These are phyloP conservation scores for Lasiosphaeriaceae sp. DNA, from an alignment of 495 filamentous ascomycete species.

Conservation along the genomic window DNA sequence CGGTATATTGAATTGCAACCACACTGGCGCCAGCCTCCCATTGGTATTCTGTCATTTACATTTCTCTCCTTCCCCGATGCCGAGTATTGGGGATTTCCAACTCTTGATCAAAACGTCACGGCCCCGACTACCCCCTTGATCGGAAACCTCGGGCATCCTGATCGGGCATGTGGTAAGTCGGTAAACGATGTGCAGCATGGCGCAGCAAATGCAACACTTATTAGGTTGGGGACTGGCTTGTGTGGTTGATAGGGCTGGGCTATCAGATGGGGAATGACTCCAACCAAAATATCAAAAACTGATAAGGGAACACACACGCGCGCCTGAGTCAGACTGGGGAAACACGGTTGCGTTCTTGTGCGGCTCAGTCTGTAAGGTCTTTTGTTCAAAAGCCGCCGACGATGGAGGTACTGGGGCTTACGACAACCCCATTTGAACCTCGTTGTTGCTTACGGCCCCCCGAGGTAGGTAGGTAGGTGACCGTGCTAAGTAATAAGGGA, in stretches of 20 bases:
- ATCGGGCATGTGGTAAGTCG: slow-evolving; percentile 15
- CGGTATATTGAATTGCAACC: too few relatives aligned
- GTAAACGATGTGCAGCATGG: not conserved
- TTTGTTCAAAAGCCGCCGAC: not conserved
- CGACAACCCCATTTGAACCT: too few relatives aligned
- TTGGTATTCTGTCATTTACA: too few relatives aligned
- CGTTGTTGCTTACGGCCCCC: too few relatives aligned
- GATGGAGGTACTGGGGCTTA: too few relatives aligned
- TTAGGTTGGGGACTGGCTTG: too few relatives aligned
- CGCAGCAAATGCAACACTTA: not conserved
- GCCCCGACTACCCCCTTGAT: not conserved
- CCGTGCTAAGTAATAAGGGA: not conserved
- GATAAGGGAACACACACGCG: not conserved
- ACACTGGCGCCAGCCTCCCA: too few relatives aligned
- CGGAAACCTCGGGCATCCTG: slow-evolving; percentile 6
- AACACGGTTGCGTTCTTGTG: slow-evolving; percentile 7
- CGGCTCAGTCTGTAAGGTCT: slow-evolving; percentile 3
- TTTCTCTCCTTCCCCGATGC: too few relatives aligned
- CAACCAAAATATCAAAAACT: not conserved
- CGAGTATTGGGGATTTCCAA: too few relatives aligned
- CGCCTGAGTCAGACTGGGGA: slow-evolving; percentile 12
- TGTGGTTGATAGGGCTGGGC: not conserved
- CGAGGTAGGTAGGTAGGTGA: not conserved
- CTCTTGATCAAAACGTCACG: not conserved
- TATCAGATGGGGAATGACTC: not conserved